Evolutionary conservation across 164 flowering plant genomes (phyloP), one percentile per base, ranked within the genome.

Genomic region (Aristolochia contorta): DNA sequence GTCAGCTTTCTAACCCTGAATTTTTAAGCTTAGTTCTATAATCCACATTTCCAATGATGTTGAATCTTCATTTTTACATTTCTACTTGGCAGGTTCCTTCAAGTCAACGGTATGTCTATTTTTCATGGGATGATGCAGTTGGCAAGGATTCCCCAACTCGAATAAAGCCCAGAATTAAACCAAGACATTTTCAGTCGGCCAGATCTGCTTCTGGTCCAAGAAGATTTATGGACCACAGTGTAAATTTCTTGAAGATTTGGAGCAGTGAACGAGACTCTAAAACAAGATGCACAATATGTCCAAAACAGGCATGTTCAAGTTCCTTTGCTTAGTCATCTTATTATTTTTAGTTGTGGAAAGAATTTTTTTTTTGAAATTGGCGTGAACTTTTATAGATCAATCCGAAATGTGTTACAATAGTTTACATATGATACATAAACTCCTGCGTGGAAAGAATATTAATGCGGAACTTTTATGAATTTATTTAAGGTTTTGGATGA

Each of bases 191-290:
- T 49, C 68, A 82, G 47, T 76, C 88, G 14, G 62, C 63, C 7
- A 62, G 76, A 68, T 75, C 82, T 22, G 54, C 58, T 37, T 78
- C 86, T 30, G 75, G 66, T 24, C 81, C 70, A 18, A 74, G 68
- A 56, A 83, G 67, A 75, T 86, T 85, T 64, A 74, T 80, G 3
- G 72, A 76, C 64, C 95, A 86, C 58, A 74, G 64, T 56, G 75
- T 94, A 55, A 91, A 84, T 69, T 94, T 94, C 60, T 50, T 61
- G 18, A 91, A 83, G 78, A 77, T 94, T 58, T 94, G 99, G 99
- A 94, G 88, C 75, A 91, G 93, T 67, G 93, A 94, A 63, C 80
- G 22, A 67, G 87, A 93, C 53, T 48, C 74, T 10, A 84, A 75
- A 80, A 73, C 81, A 45, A 80, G 87, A 63, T 81, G 86, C 79